phyloP scores from a whole-genome alignment of 106 monocot genomes.

The Phalaenopsis equestris region DNA sequence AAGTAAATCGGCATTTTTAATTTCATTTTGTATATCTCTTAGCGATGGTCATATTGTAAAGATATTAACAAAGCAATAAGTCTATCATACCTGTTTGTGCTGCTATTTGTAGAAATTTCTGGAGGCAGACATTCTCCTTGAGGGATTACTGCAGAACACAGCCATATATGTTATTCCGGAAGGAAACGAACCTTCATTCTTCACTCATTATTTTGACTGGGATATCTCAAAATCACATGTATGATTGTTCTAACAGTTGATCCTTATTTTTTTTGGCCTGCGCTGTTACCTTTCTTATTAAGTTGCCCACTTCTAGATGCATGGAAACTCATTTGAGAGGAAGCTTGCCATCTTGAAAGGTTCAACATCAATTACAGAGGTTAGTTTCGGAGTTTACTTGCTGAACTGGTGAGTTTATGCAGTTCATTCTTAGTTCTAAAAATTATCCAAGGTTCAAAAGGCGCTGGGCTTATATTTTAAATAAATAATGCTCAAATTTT shows the following conservation, averaged over 20 bases:
- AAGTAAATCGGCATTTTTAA: neutral
- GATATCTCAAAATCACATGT: conserved; percentile 20
- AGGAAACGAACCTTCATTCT: conserved; percentile 28
- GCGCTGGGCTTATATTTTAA: neutral
- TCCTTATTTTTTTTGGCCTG: neutral
- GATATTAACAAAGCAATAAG: neutral
- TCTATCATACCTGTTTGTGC: neutral
- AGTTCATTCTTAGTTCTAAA: neutral
- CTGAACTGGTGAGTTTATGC: neutral
- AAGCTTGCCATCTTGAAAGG: conserved; percentile 24
- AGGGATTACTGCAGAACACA: conserved; percentile 15
- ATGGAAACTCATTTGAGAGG: conserved; percentile 30
- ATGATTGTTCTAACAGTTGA: neutral
- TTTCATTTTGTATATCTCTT: neutral
- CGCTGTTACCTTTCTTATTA: neutral
- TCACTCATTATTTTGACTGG: conserved; percentile 25
- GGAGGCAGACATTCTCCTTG: conserved; percentile 22
- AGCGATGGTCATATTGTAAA: neutral
- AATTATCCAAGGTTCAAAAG: neutral
- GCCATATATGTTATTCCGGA: conserved; percentile 19
- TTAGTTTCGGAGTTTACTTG: conserved; percentile 8
- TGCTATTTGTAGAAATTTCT: conserved; percentile 18
- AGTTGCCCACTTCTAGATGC: conserved; percentile 12
- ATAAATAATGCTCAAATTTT: neutral
- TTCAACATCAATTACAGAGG: conserved; percentile 7